Conservation (phyloP, 768 basidiomycete genomes). For the Fistulinella prunicolor region DNA sequence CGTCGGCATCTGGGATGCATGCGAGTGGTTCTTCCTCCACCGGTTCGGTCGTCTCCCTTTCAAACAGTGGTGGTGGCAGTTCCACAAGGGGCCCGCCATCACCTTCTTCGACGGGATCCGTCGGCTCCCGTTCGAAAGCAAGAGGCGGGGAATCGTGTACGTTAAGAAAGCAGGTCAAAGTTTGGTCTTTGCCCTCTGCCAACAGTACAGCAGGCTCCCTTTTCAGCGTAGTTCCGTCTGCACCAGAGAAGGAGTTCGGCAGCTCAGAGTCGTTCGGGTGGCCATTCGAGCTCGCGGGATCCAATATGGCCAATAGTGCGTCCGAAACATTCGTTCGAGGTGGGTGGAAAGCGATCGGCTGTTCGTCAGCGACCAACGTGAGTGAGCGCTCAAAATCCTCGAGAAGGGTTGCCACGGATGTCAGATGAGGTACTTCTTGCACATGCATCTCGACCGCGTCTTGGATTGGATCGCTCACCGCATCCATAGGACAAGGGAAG, state of each 20-base stretch:
- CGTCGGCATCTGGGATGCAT: background rate
- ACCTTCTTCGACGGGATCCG: background rate
- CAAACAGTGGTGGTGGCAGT: background rate
- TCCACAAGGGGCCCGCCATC: background rate
- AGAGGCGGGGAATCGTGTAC: background rate
- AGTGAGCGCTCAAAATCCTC: constrained; percentile 10
- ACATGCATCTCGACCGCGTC: background rate
- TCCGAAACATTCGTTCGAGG: background rate
- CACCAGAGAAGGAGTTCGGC: background rate
- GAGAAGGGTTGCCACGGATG: constrained; percentile 3
- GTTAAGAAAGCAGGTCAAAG: background rate
- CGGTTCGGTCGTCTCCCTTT: background rate
- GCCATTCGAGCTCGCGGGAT: background rate
- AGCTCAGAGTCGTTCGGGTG: too few relatives aligned
- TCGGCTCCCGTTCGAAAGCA: background rate
- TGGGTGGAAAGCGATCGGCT: background rate
- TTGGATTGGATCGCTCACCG: background rate
- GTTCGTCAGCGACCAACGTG: background rate
- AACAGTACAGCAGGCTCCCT: background rate
- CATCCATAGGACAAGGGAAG: background rate
- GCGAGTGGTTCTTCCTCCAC: background rate
- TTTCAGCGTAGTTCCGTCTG: background rate
- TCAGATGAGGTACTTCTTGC: background rate
- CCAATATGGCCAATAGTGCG: background rate
- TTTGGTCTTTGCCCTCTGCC: background rate